These are phyloP conservation scores for Pleurotus ostreatus DNA, from an alignment of 768 basidiomycete species.

Conservation along the genomic window DNA sequence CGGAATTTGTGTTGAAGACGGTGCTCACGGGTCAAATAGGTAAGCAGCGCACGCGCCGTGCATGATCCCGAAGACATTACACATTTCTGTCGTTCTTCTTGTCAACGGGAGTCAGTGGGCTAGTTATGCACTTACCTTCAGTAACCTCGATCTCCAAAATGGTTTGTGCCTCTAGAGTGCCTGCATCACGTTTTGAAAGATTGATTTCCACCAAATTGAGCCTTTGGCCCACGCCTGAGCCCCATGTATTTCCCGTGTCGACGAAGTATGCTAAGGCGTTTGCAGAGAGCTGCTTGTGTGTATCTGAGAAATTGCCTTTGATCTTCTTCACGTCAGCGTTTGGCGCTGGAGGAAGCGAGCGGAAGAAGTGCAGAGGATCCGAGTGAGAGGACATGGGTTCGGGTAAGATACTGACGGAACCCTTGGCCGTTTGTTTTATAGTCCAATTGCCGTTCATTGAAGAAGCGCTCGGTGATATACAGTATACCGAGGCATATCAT, in stretches of 20 bases:
- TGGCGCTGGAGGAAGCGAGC: slow-evolving; percentile 14
- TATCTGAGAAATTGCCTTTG: slow-evolving; percentile 35
- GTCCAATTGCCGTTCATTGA: not conserved
- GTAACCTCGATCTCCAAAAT: slow-evolving; percentile 36
- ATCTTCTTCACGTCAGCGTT: slow-evolving; percentile 26
- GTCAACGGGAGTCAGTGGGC: not conserved
- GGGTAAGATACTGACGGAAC: not conserved
- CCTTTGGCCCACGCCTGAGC: slow-evolving; percentile 33
- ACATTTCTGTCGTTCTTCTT: slow-evolving; percentile 42
- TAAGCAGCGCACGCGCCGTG: slow-evolving; percentile 58
- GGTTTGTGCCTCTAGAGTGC: slow-evolving; percentile 24
- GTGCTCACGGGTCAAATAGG: slow-evolving; percentile 49
- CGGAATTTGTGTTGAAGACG: not conserved
- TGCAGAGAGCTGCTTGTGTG: slow-evolving; percentile 30
- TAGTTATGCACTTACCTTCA: slow-evolving; percentile 23
- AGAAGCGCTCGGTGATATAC: not conserved
- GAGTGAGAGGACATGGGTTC: not conserved
- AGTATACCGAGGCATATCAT: not conserved
- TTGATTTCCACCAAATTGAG: slow-evolving; percentile 33
- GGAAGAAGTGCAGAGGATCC: slow-evolving; percentile 10
- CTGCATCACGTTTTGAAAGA: slow-evolving; percentile 19
- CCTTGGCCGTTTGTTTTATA: slow-evolving; percentile 1
- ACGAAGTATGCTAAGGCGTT: slow-evolving; percentile 34
- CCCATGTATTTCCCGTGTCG: slow-evolving; percentile 31
- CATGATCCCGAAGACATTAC: slow-evolving; percentile 41